phyloP scores from a whole-genome alignment of 768 basidiomycete genomes.

The Pleurotus djamor region DNA sequence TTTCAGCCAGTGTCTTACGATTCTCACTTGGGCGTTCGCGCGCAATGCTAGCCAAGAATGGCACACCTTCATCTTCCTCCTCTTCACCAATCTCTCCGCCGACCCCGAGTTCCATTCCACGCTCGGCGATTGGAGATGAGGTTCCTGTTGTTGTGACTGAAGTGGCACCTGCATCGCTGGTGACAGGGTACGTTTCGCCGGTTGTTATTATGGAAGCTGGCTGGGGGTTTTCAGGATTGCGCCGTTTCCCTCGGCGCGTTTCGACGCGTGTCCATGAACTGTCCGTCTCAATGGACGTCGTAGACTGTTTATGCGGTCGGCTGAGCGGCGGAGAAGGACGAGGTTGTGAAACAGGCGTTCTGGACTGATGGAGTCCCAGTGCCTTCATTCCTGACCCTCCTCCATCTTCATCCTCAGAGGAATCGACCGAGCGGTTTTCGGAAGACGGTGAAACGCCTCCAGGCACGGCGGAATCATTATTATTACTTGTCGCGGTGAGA shows the following conservation, averaged over 20 bases:
- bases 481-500: constrained; percentile 3
- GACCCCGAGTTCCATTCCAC: constrained; percentile 16
- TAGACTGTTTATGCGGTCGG: constrained; percentile 21
- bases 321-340: not conserved
- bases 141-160: constrained; percentile 30
- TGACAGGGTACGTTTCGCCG: constrained; percentile 24
- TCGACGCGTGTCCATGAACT: constrained; percentile 75
- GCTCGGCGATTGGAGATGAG: constrained; percentile 34
- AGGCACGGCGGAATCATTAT: constrained; percentile 8
- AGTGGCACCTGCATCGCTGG: constrained; percentile 51
- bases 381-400: constrained; percentile 7
- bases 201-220: constrained; percentile 7
- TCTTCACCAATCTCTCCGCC: constrained; percentile 9
- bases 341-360: constrained; percentile 10
- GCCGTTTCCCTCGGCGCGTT: constrained; percentile 29
- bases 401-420: constrained; percentile 8
- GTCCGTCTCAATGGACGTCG: constrained; percentile 47
- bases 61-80: constrained; percentile 22
- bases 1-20: constrained; percentile 55
- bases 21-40: constrained; percentile 21
- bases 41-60: constrained; percentile 16
- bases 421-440: constrained; percentile 17
- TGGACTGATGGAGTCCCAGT: constrained; percentile 8
- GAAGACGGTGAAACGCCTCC: constrained; percentile 11
- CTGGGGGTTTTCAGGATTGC: constrained; percentile 12